Evolutionary conservation across 208 protist species (phyloP).

Genomic region (Crithidia expoeki): DNA sequence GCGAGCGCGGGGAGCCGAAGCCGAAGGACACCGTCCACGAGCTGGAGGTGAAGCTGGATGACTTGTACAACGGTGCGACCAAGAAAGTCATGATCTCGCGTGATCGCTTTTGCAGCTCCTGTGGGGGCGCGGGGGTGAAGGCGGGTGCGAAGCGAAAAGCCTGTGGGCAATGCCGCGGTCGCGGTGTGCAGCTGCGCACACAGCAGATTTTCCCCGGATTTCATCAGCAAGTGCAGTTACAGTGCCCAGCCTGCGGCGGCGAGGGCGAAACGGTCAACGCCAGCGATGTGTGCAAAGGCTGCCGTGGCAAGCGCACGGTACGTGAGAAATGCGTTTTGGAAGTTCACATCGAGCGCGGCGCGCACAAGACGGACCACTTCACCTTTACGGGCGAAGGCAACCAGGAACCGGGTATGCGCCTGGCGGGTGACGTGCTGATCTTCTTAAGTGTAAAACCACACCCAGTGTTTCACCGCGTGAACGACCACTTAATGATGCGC

Average conservation of each 20-base stretch:
- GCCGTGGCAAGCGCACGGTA: conserved; percentile 91
- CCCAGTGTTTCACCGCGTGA: conserved; percentile 89
- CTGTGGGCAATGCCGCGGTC: conserved; percentile 93
- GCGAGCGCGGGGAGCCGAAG: conserved; percentile 79
- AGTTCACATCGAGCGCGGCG: conserved; percentile 95
- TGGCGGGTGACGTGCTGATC: conserved; percentile 97
- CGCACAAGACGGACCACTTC: conserved; percentile 93
- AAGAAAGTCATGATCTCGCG: conserved; percentile 91
- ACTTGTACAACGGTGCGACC: conserved; percentile 96
- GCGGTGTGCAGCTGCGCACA: conserved; percentile 85
- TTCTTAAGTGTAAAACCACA: conserved; percentile 94
- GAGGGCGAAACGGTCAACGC: conserved; percentile 70
- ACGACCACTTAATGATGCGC: conserved; percentile 93
- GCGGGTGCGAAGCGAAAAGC: conserved; percentile 48
- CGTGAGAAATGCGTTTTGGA: conserved; percentile 94
- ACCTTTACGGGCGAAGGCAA: conserved; percentile 95
- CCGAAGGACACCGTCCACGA: conserved; percentile 94
- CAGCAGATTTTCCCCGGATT: conserved; percentile 96
- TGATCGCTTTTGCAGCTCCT: conserved; percentile 71
- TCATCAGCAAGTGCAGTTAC: conserved; percentile 88
- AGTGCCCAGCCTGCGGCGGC: conserved; percentile 93
- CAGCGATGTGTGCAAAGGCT: conserved; percentile 93
- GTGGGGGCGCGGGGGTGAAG: conserved; percentile 65
- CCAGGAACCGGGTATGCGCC: conserved; percentile 78
- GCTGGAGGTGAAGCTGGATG: conserved; percentile 94